These are phyloP conservation scores for Candida golubevii DNA, from an alignment of 805 yeast species.

Conservation along the genomic window DNA sequence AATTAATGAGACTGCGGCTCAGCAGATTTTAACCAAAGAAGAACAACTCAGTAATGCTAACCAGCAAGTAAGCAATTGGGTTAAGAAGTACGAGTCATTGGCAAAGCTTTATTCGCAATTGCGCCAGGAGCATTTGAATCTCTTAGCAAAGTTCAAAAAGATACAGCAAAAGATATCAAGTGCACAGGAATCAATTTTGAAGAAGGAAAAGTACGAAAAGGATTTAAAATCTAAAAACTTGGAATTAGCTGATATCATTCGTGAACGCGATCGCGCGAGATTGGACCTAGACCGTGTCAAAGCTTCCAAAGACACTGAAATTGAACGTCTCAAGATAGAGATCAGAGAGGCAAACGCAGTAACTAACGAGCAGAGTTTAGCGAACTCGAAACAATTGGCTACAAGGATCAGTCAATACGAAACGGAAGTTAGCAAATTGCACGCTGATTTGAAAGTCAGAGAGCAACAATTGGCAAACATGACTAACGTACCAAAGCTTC, in stretches of 20 bases:
- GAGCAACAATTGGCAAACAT: constrained; percentile 20
- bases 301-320: constrained; percentile 61
- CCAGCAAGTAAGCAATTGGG: constrained; percentile 76
- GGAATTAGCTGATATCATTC: constrained; percentile 81
- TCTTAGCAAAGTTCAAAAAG: constrained; percentile 73
- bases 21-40: constrained; percentile 71
- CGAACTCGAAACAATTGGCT: constrained; percentile 60
- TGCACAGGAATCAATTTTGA: constrained; percentile 86
- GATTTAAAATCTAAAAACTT: constrained; percentile 82
- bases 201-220: constrained; percentile 74
- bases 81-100: constrained; percentile 79
- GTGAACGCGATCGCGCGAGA: constrained; percentile 86
- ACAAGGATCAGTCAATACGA: constrained; percentile 59
- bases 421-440: constrained; percentile 53
- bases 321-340: constrained; percentile 62
- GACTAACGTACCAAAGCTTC: constrained; percentile 28
- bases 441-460: constrained; percentile 28
- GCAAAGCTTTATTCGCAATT: constrained; percentile 88
- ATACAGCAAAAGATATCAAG: constrained; percentile 80
- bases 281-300: constrained; percentile 69
- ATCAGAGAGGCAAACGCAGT: constrained; percentile 56
- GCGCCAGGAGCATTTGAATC: constrained; percentile 83
- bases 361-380: constrained; percentile 55
- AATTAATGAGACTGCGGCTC: constrained; percentile 60
- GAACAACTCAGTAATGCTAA: constrained; percentile 63